A percentile compares a stretch with the other conserved stretches of the same genome.
These are phyloP conservation scores for Fusarium liriodendri DNA, from an alignment of 2,329 filamentous ascomycete genomes.

Conservation along the genomic window DNA sequence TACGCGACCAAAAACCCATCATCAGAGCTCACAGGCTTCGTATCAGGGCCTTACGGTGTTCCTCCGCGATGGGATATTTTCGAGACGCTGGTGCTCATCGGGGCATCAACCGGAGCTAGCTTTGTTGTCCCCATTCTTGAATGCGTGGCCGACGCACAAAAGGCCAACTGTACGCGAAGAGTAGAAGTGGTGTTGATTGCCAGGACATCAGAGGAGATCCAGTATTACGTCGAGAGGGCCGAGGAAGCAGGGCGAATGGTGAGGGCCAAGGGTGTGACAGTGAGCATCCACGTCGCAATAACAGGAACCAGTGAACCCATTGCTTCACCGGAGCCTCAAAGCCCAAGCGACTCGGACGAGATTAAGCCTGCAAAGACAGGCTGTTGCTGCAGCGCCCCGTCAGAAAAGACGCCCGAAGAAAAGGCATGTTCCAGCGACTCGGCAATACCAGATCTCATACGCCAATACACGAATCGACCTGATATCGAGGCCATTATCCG, in stretches of 20 bases:
- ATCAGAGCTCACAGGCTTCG: constrained; percentile 53
- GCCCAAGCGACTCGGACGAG: constrained; percentile 35
- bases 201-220: constrained; percentile 63
- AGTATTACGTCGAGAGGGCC: constrained; percentile 64
- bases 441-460: constrained; percentile 48
- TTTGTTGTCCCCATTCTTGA: constrained; percentile 71
- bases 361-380: constrained; percentile 30
- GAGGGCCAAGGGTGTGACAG: constrained; percentile 57
- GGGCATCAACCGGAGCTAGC: constrained; percentile 72
- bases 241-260: constrained; percentile 57
- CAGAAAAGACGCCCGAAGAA: constrained; percentile 15
- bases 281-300: constrained; percentile 66
- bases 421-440: constrained; percentile 28
- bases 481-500: constrained; percentile 65
- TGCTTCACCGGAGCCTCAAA: constrained; percentile 45
- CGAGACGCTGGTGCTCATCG: constrained; percentile 69
- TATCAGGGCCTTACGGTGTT: constrained; percentile 67
- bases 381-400: constrained; percentile 37
- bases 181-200: constrained; percentile 66
- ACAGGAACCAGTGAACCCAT: constrained; percentile 51
- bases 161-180: constrained; percentile 60
- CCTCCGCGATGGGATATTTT: constrained; percentile 68
- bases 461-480: constrained; percentile 59
- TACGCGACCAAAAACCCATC: constrained; percentile 54
- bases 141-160: constrained; percentile 57